A percentile compares a stretch with the other conserved stretches of the same genome.
phyloP scores from a whole-genome alignment of 768 basidiomycete genomes.

The Leucosporidium yakuticum region DNA sequence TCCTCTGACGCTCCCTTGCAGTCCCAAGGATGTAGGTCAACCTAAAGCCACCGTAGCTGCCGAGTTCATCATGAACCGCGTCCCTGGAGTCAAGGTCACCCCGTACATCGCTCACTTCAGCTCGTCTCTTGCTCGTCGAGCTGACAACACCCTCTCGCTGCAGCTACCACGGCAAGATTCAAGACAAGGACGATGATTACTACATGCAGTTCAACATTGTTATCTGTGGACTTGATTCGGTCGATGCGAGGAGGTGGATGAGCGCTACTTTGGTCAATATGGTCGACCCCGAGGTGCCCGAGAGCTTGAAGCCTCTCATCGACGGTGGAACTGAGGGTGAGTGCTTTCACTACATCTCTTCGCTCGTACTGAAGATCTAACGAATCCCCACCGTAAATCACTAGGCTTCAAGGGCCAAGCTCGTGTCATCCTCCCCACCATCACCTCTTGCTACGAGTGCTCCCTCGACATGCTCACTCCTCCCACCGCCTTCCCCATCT shows the following conservation, averaged over 20 bases:
- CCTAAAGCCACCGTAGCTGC: conserved; percentile 92
- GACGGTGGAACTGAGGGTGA: conserved; percentile 97
- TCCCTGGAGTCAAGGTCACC: conserved; percentile 91
- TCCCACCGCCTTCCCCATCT: conserved; percentile 92
- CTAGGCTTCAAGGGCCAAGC: conserved; percentile 97
- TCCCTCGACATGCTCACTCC: conserved; percentile 98
- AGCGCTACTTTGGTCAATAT: conserved; percentile 94
- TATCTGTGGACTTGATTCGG: conserved; percentile 94
- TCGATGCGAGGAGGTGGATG: conserved; percentile 97
- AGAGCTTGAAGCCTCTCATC: conserved; percentile 90
- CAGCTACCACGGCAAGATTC: conserved; percentile 95
- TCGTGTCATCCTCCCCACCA: conserved; percentile 87
- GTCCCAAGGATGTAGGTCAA: conserved; percentile 83
- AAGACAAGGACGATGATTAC: conserved; percentile 91
- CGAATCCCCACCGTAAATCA: neutral
- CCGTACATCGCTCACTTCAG: conserved; percentile 53
- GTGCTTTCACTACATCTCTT: conserved; percentile 2
- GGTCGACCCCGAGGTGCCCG: conserved; percentile 85
- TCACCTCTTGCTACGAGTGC: conserved; percentile 96
- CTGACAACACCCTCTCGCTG: neutral
- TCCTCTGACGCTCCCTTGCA: conserved; percentile 42
- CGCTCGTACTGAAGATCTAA: neutral
- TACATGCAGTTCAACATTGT: conserved; percentile 96
- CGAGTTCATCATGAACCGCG: conserved; percentile 92
- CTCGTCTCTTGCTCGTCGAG: conserved; percentile 40